phyloP scores from a whole-genome alignment of 2,329 filamentous ascomycete species.

The Hymenoscyphus scutula region DNA sequence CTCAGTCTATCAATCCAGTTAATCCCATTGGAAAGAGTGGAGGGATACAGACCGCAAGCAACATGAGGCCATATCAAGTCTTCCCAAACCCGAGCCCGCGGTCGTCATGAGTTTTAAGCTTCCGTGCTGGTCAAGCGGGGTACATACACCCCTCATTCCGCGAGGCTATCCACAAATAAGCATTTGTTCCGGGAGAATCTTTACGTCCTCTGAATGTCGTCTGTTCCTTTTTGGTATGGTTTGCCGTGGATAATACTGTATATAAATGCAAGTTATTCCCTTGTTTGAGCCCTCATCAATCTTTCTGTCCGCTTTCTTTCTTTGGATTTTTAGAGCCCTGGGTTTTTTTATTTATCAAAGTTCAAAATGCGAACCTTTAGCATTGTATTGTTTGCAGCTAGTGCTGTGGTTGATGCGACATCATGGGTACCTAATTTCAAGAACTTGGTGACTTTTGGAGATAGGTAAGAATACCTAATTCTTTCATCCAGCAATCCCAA shows the following conservation, averaged over 20 bases:
- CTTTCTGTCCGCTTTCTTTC: background rate
- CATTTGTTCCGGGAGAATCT: conserved; percentile 16
- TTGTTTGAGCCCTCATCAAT: background rate
- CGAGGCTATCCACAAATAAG: background rate
- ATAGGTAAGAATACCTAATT: conserved; percentile 51
- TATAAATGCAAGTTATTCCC: background rate
- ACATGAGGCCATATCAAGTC: too few species aligned
- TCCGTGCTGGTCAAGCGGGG: background rate
- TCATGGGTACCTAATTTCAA: conserved; percentile 49
- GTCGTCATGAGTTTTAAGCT: background rate
- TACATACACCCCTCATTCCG: conserved; percentile 5
- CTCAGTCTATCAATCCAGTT: too few species aligned
- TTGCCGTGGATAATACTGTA: background rate
- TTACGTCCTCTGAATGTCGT: background rate
- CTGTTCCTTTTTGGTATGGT: background rate
- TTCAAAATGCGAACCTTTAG: background rate
- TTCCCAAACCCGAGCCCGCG: background rate
- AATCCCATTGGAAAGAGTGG: too few species aligned
- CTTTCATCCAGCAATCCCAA: too few species aligned
- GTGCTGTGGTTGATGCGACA: background rate
- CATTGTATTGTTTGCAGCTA: background rate
- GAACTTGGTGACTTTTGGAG: conserved; percentile 68
- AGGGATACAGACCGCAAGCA: too few species aligned
- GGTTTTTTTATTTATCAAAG: background rate
- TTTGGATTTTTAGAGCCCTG: background rate